These are phyloP conservation scores for Lasiodiplodia gonubiensis DNA, from an alignment of 2,329 filamentous ascomycete species.

Conservation along the genomic window DNA sequence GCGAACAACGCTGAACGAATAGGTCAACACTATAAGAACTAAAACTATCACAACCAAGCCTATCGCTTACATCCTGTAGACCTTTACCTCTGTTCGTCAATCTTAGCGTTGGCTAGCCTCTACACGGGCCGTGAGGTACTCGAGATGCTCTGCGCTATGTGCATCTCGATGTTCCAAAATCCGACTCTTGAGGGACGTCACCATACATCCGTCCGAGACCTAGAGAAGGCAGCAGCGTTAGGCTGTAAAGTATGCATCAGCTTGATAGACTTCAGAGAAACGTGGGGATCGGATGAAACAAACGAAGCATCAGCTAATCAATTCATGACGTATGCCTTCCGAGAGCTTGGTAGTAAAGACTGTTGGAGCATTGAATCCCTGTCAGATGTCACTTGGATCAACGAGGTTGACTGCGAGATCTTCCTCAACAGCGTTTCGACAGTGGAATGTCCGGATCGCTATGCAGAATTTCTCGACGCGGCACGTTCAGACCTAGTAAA, in stretches of 20 bases:
- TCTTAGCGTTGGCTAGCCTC: neutral
- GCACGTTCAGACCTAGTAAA: neutral
- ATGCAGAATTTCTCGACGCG: neutral
- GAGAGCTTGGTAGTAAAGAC: neutral
- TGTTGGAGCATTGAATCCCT: neutral
- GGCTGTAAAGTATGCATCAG: neutral
- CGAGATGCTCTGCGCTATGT: neutral
- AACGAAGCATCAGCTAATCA: neutral
- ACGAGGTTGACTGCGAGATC: neutral
- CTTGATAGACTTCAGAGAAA: neutral
- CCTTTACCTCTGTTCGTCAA: neutral
- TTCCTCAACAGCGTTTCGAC: neutral
- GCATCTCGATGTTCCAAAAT: neutral
- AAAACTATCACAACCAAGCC: no score
- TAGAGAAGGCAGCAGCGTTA: neutral
- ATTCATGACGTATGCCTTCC: neutral
- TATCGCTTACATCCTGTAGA: neutral
- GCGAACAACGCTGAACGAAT: no score
- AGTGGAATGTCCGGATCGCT: neutral
- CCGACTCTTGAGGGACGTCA: neutral
- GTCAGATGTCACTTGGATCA: neutral
- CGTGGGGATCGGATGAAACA: neutral
- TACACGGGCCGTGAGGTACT: neutral
- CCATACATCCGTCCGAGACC: neutral
- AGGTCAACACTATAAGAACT: no score